Evolutionary conservation across 2,329 filamentous ascomycete genomes (phyloP), one percentile per base, ranked within the genome.

Genomic region (Colletotrichum australisinense): DNA sequence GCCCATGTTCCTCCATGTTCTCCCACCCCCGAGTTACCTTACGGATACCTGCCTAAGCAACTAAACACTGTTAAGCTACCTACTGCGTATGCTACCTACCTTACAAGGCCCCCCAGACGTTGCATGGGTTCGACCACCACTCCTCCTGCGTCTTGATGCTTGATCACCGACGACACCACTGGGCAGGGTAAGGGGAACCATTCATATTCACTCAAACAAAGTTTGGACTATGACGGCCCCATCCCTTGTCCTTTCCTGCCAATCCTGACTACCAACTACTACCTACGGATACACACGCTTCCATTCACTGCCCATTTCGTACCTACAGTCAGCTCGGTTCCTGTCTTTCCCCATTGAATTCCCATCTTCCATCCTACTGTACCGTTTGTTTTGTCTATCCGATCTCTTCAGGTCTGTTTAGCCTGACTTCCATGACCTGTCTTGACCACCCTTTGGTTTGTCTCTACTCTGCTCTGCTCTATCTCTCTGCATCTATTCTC

Each of bases 181-280:
- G 30, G 24, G 59, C 28, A 28, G 32, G 52, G 67, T 35, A 35
- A 42, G 38, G 7, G 24, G 46, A 22, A 55, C 53, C 63, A n/a
- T 42, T 38, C 63, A 24, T 42, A 42, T 32, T 49, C 49, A 65
- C 59, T 66, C 49, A 72, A 75, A 75, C 74, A 75, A 32, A 75
- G 74, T 75, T 75, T 69, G 69, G 65, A 67, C 74, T 75, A 75
- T 75, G 74, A 75, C 69, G 69, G 58, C 38, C 66, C 67, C 59
- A 62, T 69, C 55, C 22, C 32, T 63, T 46, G 35, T 67, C 57
- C 24, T 66, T 52, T 56, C 53, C 67, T 30, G 26, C 28, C 26
- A 57, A 32, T 5, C 42, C 19, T 49, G 42, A 49, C 42, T n/a
- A 42, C 38, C 0, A 32, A 32, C 2, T 42, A 6, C 12, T 6